These are phyloP conservation scores for Penstemon davidsonii DNA, from an alignment of 257 asterid genomes.

Conservation along the genomic window DNA sequence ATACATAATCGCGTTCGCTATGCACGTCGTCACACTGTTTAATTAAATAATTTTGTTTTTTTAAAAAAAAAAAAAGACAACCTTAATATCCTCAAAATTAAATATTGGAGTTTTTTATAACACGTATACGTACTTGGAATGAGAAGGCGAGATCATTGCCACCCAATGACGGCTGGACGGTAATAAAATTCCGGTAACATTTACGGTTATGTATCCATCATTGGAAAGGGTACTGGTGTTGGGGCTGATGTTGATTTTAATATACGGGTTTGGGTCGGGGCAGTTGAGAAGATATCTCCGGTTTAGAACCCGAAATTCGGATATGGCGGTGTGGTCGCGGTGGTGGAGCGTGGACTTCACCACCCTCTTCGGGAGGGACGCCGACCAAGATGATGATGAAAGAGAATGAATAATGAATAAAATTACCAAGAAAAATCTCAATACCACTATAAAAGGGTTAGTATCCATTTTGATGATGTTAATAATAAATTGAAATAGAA, in stretches of 20 bases:
- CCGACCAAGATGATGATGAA: conserved; percentile 10
- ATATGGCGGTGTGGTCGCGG: conserved; percentile 59
- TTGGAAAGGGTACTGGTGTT: conserved; percentile 39
- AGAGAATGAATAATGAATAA: conserved; percentile 5
- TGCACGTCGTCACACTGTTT: conserved; percentile 51
- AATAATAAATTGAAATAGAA: neutral
- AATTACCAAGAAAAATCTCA: neutral
- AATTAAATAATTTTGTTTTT: neutral
- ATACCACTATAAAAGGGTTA: neutral
- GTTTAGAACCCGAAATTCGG: conserved; percentile 65
- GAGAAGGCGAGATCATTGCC: conserved; percentile 80
- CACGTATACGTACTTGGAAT: conserved; percentile 44
- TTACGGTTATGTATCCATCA: conserved; percentile 51
- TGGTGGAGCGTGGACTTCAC: conserved; percentile 32
- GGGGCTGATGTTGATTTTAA: conserved; percentile 38
- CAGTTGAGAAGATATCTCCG: conserved; percentile 41
- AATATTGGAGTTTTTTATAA: neutral
- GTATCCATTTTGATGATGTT: conserved; percentile 10
- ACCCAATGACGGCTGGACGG: conserved; percentile 67
- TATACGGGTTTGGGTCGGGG: conserved; percentile 50
- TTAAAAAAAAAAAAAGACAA: neutral
- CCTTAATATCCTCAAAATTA: neutral
- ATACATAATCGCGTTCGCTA: conserved; percentile 38
- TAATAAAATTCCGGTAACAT: conserved; percentile 48
- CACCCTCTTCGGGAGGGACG: conserved; percentile 28